These are phyloP conservation scores for Pneumocystis wakefieldiae DNA, from an alignment of 1,139 yeast genomes.

Conservation along the genomic window DNA sequence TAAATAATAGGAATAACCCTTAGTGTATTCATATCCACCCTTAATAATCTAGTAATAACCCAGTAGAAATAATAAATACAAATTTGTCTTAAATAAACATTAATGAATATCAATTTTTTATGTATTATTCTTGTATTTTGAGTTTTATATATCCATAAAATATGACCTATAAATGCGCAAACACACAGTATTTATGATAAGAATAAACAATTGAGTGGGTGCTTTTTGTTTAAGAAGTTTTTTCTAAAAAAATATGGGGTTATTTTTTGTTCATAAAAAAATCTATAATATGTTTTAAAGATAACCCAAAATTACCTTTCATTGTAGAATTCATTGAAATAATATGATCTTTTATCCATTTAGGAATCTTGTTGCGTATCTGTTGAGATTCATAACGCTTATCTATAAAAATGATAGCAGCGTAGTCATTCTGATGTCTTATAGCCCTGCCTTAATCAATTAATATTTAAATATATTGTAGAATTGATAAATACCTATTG, in stretches of 20 bases:
- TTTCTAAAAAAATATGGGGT: neutral
- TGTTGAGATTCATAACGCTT: constrained; percentile 36
- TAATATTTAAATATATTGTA: neutral
- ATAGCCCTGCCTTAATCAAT: constrained; percentile 43
- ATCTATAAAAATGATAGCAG: constrained; percentile 61
- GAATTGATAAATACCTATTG: constrained; percentile 41
- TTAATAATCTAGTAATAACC: no score
- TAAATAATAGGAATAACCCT: neutral
- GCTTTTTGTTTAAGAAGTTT: neutral
- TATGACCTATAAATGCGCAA: no score
- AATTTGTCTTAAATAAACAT: no score
- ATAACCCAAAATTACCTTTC: neutral
- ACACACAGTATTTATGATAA: no score
- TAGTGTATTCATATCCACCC: no score
- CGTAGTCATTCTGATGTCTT: constrained; percentile 67
- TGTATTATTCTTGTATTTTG: no score
- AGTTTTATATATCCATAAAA: no score
- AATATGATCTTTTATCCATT: constrained; percentile 47
- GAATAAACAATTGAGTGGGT: neutral
- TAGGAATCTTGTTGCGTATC: constrained; percentile 51
- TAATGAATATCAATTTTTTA: no score
- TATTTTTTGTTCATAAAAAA: neutral
- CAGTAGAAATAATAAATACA: no score
- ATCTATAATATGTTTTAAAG: neutral
- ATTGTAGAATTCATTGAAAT: neutral